phyloP scores from a whole-genome alignment of 2,329 filamentous ascomycete species.

The Penicillium concentricum region DNA sequence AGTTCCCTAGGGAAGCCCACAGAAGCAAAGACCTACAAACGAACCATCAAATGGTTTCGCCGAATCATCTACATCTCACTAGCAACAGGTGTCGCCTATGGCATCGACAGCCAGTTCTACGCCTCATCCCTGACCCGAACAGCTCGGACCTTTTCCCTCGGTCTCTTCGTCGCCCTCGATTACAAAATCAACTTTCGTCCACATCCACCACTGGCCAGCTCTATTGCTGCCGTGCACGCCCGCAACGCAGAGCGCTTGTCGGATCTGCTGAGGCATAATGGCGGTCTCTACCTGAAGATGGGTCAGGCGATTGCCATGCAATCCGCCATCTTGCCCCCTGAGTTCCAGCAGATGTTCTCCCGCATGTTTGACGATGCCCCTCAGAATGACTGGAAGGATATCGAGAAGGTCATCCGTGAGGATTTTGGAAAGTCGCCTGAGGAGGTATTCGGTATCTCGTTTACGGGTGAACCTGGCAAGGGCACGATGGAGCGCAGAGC shows the following conservation, averaged over 20 bases:
- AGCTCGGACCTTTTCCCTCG: constrained; percentile 75
- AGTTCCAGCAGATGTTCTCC: constrained; percentile 94
- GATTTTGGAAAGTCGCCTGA: constrained; percentile 84
- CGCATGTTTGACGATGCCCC: constrained; percentile 98
- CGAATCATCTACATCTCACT: constrained; percentile 64
- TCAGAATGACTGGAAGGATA: constrained; percentile 82
- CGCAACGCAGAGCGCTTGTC: constrained; percentile 83
- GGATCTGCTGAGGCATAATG: constrained; percentile 78
- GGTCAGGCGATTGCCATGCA: constrained; percentile 99
- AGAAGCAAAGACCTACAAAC: constrained; percentile 68
- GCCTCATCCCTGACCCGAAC: constrained; percentile 77
- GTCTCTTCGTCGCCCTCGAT: constrained; percentile 78
- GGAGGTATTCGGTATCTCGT: constrained; percentile 90
- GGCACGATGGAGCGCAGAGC: constrained; percentile 70
- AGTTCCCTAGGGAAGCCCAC: constrained; percentile 71
- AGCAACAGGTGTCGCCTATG: constrained; percentile 62
- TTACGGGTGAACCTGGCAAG: constrained; percentile 62
- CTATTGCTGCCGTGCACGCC: constrained; percentile 73
- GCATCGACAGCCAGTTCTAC: constrained; percentile 71
- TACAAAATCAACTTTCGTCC: constrained; percentile 96
- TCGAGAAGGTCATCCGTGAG: constrained; percentile 79
- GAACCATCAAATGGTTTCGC: constrained; percentile 72
- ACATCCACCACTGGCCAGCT: constrained; percentile 70
- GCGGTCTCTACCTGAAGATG: constrained; percentile 94
- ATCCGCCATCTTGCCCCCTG: constrained; percentile 84